Base-by-base conservation (phyloP, 2,329 filamentous ascomycete species). In the Macrophomina tecta region DNA sequence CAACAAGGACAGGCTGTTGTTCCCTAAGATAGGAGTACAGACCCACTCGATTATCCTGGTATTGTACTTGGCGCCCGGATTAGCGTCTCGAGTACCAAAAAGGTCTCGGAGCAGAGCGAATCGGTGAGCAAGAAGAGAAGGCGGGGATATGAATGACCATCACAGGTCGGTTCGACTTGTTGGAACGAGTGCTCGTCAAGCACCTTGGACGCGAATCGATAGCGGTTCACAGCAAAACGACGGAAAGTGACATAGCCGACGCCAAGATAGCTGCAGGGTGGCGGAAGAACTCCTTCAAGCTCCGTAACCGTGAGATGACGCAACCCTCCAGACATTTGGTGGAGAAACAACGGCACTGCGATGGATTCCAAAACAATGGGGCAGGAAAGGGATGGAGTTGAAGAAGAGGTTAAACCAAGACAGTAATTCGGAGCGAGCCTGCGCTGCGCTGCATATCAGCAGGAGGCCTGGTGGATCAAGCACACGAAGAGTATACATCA, bases 401-500 rank as follows among this genome's bases (percentile, higher is more conserved):
- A 42, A 45, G 7, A 45, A 38, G 38, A 23, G 38, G 53, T 7
- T 30, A 8, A 12, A 36, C 56, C 3, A 49, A 61, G 12, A 62
- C 32, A 30, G 58, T 3, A 51, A 62, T 11, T 30, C 58, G 58
- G 45, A 38, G 45, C 58, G 58, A 62, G 45, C 58, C 58, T 49
- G 58, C 42, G 32, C n/a, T 28, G 30, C 6, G 42, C 45, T 62
- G 58, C 58, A 62, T 62, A 30, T 51, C 58, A 49, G 49, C 32
- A 48, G 58, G 46, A 49, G 58, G 58, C 58, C 58, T 62, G 5
- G 28, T 16, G 30, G 45, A 46, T 46, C 28, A 46, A 46, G 56
- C 56, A 48, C n/a, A 38, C 42, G n/a, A 49, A 49, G 45, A 28
- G 16, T 18, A n/a, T 3, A 2, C 30, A 3, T 36, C 42, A 16